These are phyloP conservation scores for Fraxinus greggii DNA, from an alignment of 305 asterid species.

Conservation along the genomic window DNA sequence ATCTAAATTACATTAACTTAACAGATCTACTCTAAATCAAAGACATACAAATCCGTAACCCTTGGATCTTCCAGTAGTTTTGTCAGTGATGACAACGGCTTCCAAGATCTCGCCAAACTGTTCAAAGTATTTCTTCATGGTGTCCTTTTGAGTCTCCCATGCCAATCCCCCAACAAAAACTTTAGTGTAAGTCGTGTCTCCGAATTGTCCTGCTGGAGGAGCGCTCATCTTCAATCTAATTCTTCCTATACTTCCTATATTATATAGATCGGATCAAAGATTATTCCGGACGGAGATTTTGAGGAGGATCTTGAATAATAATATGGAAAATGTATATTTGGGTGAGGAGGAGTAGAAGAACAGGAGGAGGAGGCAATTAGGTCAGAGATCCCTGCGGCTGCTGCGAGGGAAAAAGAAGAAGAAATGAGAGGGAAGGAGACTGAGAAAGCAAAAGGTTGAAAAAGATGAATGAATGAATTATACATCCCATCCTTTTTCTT, in stretches of 20 bases:
- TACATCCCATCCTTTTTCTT: constrained; percentile 27
- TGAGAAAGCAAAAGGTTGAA: constrained; percentile 19
- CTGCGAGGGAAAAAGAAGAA: constrained; percentile 26
- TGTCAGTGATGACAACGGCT: constrained; percentile 95
- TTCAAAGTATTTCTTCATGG: constrained; percentile 91
- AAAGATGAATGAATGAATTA: constrained; percentile 22
- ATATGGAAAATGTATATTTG: background rate
- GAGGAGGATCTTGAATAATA: background rate
- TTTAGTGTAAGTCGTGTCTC: constrained; percentile 91
- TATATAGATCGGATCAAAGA: background rate
- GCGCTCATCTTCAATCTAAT: background rate
- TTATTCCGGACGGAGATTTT: background rate
- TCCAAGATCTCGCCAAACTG: constrained; percentile 96
- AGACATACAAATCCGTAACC: constrained; percentile 88
- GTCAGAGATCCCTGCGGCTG: constrained; percentile 42
- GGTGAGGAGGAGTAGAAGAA: background rate
- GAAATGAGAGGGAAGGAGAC: constrained; percentile 7
- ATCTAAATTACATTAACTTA: background rate
- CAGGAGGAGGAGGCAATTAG: constrained; percentile 39
- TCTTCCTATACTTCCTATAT: background rate
- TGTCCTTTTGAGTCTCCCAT: constrained; percentile 98
- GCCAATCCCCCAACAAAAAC: constrained; percentile 97
- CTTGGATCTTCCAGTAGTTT: constrained; percentile 91
- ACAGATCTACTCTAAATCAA: background rate
- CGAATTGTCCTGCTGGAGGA: constrained; percentile 58